phyloP scores from a whole-genome alignment of 2,329 filamentous ascomycete genomes.

The Nemania abortiva region DNA sequence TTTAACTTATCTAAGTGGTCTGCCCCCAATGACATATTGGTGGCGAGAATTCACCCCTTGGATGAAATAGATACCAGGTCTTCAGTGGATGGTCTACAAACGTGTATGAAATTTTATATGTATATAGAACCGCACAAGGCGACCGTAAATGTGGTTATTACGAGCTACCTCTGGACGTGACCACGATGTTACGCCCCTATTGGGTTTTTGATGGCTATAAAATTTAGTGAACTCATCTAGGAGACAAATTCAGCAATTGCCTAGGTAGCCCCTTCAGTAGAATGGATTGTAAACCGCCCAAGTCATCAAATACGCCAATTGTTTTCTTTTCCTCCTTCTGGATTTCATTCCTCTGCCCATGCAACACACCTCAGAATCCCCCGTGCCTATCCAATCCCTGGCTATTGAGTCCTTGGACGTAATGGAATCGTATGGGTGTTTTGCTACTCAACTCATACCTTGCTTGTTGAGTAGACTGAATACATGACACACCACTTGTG shows the following conservation, averaged over 20 bases:
- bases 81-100: background rate
- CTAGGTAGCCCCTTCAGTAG: background rate
- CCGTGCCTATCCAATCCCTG: background rate
- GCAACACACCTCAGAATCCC: background rate
- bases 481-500: background rate
- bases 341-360: background rate
- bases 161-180: background rate
- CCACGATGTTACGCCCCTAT: background rate
- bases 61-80: background rate
- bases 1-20: background rate
- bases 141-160: background rate
- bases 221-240: background rate
- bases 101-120: background rate
- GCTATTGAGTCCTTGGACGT: background rate
- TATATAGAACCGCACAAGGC: background rate
- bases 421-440: constrained; percentile 8
- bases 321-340: background rate
- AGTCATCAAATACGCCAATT: background rate
- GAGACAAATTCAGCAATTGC: background rate
- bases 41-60: background rate
- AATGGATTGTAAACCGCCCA: background rate
- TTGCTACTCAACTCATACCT: background rate
- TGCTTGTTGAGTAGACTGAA: background rate
- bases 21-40: background rate
- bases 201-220: background rate